Evolutionary conservation across 78 protist genomes (phyloP).

Genomic region (Corallochytrium limacisporum): DNA sequence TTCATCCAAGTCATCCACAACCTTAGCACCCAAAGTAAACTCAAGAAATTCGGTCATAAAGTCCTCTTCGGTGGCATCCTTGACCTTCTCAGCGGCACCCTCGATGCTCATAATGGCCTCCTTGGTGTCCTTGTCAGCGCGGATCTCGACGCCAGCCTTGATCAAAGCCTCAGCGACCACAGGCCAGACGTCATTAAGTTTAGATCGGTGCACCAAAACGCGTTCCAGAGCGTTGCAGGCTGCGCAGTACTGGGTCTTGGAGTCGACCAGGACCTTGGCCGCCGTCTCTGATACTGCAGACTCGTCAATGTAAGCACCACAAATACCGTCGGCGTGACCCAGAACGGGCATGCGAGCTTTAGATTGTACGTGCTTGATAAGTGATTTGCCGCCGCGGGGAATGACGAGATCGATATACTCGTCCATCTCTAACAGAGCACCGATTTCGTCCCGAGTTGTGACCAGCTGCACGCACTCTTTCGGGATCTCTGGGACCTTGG

Average conservation of each 20-base stretch:
- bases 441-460: slow-evolving; percentile 12
- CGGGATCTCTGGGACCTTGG: not conserved
- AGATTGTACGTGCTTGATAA: slow-evolving; percentile 37
- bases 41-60: slow-evolving; percentile 16
- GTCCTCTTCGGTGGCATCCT: not conserved
- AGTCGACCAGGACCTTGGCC: slow-evolving; percentile 20
- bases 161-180: not conserved
- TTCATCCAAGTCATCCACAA: slow-evolving; percentile 15
- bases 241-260: slow-evolving; percentile 61
- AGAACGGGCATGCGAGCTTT: slow-evolving; percentile 59
- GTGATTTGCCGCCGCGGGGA: slow-evolving; percentile 58
- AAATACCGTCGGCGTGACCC: slow-evolving; percentile 75
- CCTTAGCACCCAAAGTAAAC: slow-evolving; percentile 8
- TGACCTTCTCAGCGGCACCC: not conserved
- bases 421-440: not conserved
- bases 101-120: not conserved
- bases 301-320: slow-evolving; percentile 38
- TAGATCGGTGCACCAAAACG: slow-evolving; percentile 34
- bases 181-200: not conserved
- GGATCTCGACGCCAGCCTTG: slow-evolving; percentile 2
- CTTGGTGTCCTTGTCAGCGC: not conserved
- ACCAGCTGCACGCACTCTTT: slow-evolving; percentile 8
- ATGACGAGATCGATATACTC: slow-evolving; percentile 60
- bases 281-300: slow-evolving; percentile 21
- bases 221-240: slow-evolving; percentile 79